Conservation (phyloP, 148 eudicot species). For the Vaccinium darrowii region DNA sequence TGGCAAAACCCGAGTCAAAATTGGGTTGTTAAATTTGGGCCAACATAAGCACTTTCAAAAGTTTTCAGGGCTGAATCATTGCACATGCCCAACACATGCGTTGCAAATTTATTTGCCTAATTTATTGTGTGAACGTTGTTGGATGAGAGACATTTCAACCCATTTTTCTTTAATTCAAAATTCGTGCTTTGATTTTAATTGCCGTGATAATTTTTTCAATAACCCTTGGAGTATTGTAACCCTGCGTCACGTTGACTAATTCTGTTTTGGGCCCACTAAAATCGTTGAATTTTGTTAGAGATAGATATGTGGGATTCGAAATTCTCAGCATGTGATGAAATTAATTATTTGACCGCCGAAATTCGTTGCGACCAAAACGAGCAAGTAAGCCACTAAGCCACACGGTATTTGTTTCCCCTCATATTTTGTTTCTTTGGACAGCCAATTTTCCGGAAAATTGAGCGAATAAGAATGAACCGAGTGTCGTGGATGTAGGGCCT, state of each 20-base stretch:
- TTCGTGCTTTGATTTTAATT: background rate
- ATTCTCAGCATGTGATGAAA: background rate
- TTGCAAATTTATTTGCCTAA: background rate
- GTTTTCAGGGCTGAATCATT: background rate
- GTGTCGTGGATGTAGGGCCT: too few species aligned
- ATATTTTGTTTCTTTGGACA: too few species aligned
- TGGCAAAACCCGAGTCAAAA: too few species aligned
- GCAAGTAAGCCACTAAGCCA: too few species aligned
- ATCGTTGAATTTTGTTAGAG: background rate
- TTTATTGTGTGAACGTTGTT: background rate
- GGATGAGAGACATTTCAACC: background rate
- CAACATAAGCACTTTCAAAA: background rate
- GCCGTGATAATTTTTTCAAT: background rate
- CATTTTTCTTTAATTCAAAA: background rate
- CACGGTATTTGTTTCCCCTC: too few species aligned
- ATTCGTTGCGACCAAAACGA: background rate
- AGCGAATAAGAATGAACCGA: too few species aligned
- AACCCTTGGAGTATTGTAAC: background rate
- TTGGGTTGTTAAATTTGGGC: background rate
- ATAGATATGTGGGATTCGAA: background rate
- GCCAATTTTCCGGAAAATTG: too few species aligned
- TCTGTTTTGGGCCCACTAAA: background rate
- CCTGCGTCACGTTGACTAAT: background rate
- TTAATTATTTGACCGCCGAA: background rate
- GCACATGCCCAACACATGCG: background rate